Conservation (phyloP, 306 rosid species). For the Ammopiptanthus mongolicus region DNA sequence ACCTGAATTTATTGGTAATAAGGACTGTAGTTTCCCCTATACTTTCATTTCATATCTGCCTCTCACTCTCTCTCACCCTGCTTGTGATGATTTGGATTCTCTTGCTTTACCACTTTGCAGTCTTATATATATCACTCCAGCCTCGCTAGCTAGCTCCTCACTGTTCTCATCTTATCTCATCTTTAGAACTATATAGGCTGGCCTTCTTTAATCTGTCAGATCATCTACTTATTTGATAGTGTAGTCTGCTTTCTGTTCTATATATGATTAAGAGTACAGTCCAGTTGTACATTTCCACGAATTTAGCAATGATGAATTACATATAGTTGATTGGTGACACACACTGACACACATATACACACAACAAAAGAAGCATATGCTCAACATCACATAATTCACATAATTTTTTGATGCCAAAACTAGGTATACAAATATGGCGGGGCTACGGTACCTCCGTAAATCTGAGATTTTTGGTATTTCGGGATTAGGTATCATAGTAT, state of each 20-base stretch:
- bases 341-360: too few species aligned
- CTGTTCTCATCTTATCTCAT: slow-evolving; percentile 4
- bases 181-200: slow-evolving; percentile 2
- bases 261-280: background rate
- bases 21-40: slow-evolving; percentile 21
- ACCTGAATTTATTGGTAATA: slow-evolving; percentile 64
- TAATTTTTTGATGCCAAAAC: too few species aligned
- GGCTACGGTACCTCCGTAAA: too few species aligned
- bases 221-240: background rate
- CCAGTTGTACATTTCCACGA: background rate
- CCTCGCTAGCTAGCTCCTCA: background rate
- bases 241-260: background rate
- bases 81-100: slow-evolving; percentile 41
- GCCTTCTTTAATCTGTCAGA: slow-evolving; percentile 17
- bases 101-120: slow-evolving; percentile 32
- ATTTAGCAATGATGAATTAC: background rate
- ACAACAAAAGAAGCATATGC: too few species aligned
- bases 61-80: slow-evolving; percentile 22
- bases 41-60: slow-evolving; percentile 22
- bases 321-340: background rate
- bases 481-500: too few species aligned
- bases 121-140: slow-evolving; percentile 26
- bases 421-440: too few species aligned
- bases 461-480: too few species aligned
- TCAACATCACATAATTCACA: too few species aligned